Base-by-base conservation (phyloP, 371 early-diverging fungal species). In the Nematocida parisii region DNA sequence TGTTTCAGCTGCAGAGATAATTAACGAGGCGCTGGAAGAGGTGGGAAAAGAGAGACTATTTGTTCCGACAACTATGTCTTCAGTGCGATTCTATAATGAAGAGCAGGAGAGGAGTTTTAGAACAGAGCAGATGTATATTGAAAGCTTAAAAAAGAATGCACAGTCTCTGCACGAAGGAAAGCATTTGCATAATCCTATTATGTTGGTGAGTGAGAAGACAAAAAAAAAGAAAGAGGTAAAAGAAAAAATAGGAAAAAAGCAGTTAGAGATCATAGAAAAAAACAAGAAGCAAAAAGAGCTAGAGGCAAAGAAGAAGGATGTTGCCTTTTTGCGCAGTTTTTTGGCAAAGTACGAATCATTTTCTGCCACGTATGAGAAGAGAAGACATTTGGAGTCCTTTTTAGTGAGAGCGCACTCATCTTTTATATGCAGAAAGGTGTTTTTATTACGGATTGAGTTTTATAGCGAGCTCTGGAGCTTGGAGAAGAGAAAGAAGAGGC, bases 381-480 rank as follows among this genome's bases (percentile, higher is more conserved):
- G 73, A 60, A 71, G 33, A 42, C 61, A 72, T 24, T 27, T 87
- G 20, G 86, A 87, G 62, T 61, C 61, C 13, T 77, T 77, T 40
- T 22, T 77, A 5, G 80, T 85, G n/a, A 55, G 73, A 13, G 55
- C 58, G 1, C 73, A 84, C 56, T 84, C 84, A 27, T 47, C 72
- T 18, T 62, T 64, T 18, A 83, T 86, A 15, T 80, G 81, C 44
- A 62, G 61, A 22, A 84, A 80, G 52, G 77, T 87, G 7, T 52
- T 82, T 33, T 72, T 87, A 2, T 71, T 87, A 11, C 84, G 83
- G 61, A 83, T 88, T 27, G 88, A 88, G 75, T 84, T 84, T 71
- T 87, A 86, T 67, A 45, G 40, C 39, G 83, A 85, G 61, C 61
- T 84, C 7, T 88, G 88, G 88, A 72, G 60, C 24, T 64, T 88